Base-by-base conservation (phyloP, 2,329 filamentous ascomycete genomes). In the Berkeleyomyces rouxiae region DNA sequence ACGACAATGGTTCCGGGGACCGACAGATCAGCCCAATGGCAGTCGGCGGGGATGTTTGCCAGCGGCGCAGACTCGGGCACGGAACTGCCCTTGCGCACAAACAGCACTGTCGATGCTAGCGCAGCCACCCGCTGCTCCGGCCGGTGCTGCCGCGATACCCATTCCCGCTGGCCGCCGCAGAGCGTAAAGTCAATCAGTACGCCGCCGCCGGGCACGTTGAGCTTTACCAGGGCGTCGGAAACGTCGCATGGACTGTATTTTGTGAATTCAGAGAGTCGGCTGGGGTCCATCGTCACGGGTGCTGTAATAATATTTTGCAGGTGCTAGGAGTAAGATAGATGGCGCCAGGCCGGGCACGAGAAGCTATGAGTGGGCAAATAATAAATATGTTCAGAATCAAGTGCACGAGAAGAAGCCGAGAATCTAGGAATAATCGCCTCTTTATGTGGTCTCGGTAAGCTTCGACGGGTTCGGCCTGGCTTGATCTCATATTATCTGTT, bases 211-310 rank as follows among this genome's bases (percentile, higher is more conserved):
- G 83, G 78, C 7, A 85, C 79, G 64, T 85, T 79, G 58, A 90
- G 77, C 69, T 85, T 87, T 62, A 88, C 77, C 1, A 90, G 78
- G 4, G 85, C 86, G 71, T 90, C 87, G 9, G 86, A 87, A 65
- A 89, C 76, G 77, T 88, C 77, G 70, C 77, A 79, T 44, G 77
- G 75, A 16, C 72, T 73, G 67, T 77, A 78, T 44, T 71, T 67
- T 63, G 67, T 68, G 33, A 76, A 72, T 62, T 67, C 10, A 2
- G 33, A 16, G 11, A 55, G 3, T 23, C 43, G 33, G n/a, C 3
- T 3, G 33, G 3, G 31, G 58, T 49, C 39, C 58, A 60, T 60
- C 7, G 3, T 23, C 23, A 23, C 23, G 23, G 23, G 23, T 23
- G 23, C 23, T 23, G 23, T 23, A 23, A 2, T 23, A 2, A 2